These are phyloP conservation scores for Arxiozyma slooffiae DNA, from an alignment of 1,139 yeast genomes.

Conservation along the genomic window DNA sequence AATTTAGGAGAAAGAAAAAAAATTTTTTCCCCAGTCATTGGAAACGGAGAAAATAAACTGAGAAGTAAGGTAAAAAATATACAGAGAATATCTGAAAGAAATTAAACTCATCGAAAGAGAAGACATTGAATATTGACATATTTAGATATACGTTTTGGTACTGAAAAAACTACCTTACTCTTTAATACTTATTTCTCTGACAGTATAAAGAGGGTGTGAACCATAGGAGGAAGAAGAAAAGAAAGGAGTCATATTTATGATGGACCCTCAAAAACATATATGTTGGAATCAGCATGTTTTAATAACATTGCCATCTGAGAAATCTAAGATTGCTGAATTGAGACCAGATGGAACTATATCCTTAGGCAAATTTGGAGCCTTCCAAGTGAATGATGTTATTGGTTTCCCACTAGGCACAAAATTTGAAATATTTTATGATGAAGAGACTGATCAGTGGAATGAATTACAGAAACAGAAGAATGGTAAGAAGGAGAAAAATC, in stretches of 20 bases:
- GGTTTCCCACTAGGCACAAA: constrained; percentile 85
- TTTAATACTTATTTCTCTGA: neutral
- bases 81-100: neutral
- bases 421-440: constrained; percentile 66
- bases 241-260: neutral
- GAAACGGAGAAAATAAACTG: constrained; percentile 6
- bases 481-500: constrained; percentile 10
- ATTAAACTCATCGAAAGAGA: neutral
- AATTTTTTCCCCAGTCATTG: constrained; percentile 11
- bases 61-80: neutral
- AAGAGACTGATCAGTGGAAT: constrained; percentile 13
- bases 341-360: constrained; percentile 50
- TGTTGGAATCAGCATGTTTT: constrained; percentile 38
- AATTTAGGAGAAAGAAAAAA: neutral
- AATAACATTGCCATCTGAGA: constrained; percentile 71
- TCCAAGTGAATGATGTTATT: constrained; percentile 60
- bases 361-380: constrained; percentile 86
- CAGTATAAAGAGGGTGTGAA: neutral
- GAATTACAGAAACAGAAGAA: constrained; percentile 22
- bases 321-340: constrained; percentile 59
- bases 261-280: constrained; percentile 30
- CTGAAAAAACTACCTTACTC: no score
- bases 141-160: neutral
- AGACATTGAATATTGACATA: neutral
- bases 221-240: neutral